A percentile compares a stretch with the other conserved stretches of the same genome.
Conservation (phyloP, 768 basidiomycete species). For the Suillus placidus region DNA sequence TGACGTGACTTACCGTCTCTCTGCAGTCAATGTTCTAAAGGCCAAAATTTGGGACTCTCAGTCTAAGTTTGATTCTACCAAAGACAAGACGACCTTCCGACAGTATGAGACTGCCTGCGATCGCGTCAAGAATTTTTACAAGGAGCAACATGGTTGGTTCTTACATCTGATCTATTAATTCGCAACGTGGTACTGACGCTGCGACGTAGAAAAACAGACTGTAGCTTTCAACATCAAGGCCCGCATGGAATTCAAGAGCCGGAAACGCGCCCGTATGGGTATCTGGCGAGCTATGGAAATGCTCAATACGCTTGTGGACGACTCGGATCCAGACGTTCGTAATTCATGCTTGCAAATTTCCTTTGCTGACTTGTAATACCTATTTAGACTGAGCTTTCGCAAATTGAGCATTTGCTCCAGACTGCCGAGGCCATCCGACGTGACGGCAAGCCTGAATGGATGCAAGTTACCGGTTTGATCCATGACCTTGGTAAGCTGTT, state of each 20-base stretch:
- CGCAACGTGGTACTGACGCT: background rate
- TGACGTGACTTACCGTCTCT: background rate
- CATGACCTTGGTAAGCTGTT: constrained; percentile 92
- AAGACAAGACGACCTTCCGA: constrained; percentile 70
- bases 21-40: constrained; percentile 69
- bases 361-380: constrained; percentile 13
- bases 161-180: background rate
- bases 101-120: constrained; percentile 78
- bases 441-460: constrained; percentile 90
- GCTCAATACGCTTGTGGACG: constrained; percentile 86
- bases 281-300: constrained; percentile 87
- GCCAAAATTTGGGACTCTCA: constrained; percentile 59
- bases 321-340: constrained; percentile 84
- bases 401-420: constrained; percentile 90
- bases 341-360: background rate
- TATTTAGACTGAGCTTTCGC: constrained; percentile 68
- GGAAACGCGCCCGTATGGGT: constrained; percentile 73
- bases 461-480: constrained; percentile 85
- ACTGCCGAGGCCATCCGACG: constrained; percentile 88
- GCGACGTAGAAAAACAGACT: constrained; percentile 75
- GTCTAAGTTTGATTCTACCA: constrained; percentile 52
- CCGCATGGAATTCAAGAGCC: constrained; percentile 72
- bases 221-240: constrained; percentile 81
- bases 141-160: constrained; percentile 70
- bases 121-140: constrained; percentile 77